Evolutionary conservation across 805 yeast species (phyloP), one percentile per base, ranked within the genome.

Genomic region (Yarrowia yakushimensis): DNA sequence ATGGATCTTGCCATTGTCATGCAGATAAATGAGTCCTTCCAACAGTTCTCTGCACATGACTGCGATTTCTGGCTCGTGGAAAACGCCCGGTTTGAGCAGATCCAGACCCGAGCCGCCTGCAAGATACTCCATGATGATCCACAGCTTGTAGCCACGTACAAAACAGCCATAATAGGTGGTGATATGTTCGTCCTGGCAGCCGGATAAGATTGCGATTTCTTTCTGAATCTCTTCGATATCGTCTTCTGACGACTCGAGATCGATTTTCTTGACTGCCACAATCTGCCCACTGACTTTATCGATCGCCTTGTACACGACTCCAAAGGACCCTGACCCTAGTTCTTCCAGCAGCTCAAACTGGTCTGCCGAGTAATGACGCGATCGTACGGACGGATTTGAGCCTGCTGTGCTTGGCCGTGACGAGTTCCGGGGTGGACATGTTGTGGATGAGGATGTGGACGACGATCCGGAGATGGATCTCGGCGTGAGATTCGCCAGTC

Each of bases 91-190:
- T 69, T 80, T 83, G 42, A 93, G 70, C 62, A 73, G 39, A 69
- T 88, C 96, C 1, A 87, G 80, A 72, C 96, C 88, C 0, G 97
- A 89, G 0, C 97, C 97, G 28, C 96, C 97, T 12, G 93, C 97
- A 73, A 98, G 94, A 70, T 82, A 90, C 72, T 93, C 99, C 97
- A 94, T 90, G 5, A 86, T 86, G 52, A 93, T 88, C 87, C 91
- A 92, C 83, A 94, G 83, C 6, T 83, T 79, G 43, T 84, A 83
- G 45, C 84, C 90, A 45, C 79, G 77, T 4, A 87, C 72, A 69
- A 84, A 82, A 0, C 97, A 85, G 52, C 84, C 85, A 68, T 76
- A 79, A 70, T 85, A 85, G 52, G 79, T 78, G 1, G 94, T 90
- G 60, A 94, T 84, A 68, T 81, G 82, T 0, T 82, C 82, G n/a